phyloP scores from a whole-genome alignment of 257 asterid genomes.

The Verbena officinalis region DNA sequence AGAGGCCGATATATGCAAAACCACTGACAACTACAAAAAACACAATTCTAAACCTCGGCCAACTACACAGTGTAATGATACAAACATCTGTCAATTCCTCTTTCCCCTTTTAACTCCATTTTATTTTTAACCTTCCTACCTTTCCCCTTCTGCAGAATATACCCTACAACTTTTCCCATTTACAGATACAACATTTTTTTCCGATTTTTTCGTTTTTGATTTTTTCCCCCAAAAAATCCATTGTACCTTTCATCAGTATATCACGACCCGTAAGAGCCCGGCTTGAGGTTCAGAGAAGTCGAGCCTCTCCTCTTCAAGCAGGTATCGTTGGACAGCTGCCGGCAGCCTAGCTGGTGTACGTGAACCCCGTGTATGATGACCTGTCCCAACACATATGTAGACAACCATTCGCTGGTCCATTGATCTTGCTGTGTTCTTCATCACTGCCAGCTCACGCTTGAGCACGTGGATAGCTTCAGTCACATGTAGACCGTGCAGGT shows the following conservation, averaged over 20 bases:
- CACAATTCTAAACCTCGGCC: constrained; percentile 40
- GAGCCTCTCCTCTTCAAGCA: constrained; percentile 91
- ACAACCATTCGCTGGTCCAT: constrained; percentile 78
- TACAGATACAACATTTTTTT: constrained; percentile 57
- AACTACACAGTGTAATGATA: constrained; percentile 47
- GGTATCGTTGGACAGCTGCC: constrained; percentile 84
- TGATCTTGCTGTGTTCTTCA: constrained; percentile 81
- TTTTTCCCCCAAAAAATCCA: constrained; percentile 37
- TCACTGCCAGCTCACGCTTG: constrained; percentile 78
- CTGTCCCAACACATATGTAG: constrained; percentile 94
- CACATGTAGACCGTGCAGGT: constrained; percentile 94
- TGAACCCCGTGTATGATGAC: constrained; percentile 92
- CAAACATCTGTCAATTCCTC: constrained; percentile 33
- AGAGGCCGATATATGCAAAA: constrained; percentile 29
- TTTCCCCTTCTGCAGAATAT: constrained; percentile 33
- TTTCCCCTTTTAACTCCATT: constrained; percentile 17
- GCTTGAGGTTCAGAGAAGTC: constrained; percentile 93
- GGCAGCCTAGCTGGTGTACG: constrained; percentile 93
- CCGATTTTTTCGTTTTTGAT: constrained; percentile 12
- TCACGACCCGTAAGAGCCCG: constrained; percentile 78
- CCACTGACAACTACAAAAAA: constrained; percentile 51
- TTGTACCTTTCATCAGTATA: constrained; percentile 60
- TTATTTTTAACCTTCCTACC: constrained; percentile 24
- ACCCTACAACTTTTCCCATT: constrained; percentile 48
- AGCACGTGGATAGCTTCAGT: constrained; percentile 93